Percentiles rank a stretch among this genome's conserved stretches.
Evolutionary conservation across 169 alveolate genomes (phyloP).

Genomic region (Plasmodium yoelii): DNA sequence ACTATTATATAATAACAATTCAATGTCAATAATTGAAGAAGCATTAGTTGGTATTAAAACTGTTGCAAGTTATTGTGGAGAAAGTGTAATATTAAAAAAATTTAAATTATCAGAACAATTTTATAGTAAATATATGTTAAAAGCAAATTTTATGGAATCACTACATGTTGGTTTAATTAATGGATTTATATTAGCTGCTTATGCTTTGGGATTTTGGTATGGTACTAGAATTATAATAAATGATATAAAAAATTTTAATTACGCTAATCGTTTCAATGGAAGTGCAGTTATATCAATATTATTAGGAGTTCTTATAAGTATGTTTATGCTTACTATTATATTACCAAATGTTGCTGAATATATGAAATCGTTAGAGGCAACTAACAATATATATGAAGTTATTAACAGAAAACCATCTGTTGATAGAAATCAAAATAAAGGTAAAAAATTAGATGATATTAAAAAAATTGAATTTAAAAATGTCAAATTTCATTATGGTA

Average conservation of each 20-base stretch:
- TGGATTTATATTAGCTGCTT: constrained; percentile 63
- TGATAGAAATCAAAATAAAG: constrained; percentile 21
- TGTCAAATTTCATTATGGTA: constrained; percentile 82
- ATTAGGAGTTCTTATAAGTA: constrained; percentile 78
- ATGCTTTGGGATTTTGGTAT: constrained; percentile 81
- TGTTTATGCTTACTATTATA: constrained; percentile 78
- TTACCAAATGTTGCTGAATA: constrained; percentile 66
- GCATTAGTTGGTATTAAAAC: constrained; percentile 77
- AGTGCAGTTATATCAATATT: constrained; percentile 77
- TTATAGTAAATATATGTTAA: constrained; percentile 58
- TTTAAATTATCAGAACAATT: constrained; percentile 57
- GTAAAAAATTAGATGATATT: constrained; percentile 34
- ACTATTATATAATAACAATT: constrained; percentile 61
- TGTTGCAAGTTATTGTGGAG: constrained; percentile 78
- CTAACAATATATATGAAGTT: constrained; percentile 38
- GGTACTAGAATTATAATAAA: constrained; percentile 72
- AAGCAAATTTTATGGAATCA: constrained; percentile 67
- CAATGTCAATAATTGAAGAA: constrained; percentile 79
- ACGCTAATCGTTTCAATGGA: constrained; percentile 32
- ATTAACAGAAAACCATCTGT: constrained; percentile 55
- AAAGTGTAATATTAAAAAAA: constrained; percentile 44
- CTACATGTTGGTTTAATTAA: constrained; percentile 63
- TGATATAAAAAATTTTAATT: not conserved
- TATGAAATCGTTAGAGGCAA: constrained; percentile 70
- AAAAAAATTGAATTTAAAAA: constrained; percentile 77